Conservation (phyloP, 2,329 filamentous ascomycete genomes). For the Penicillium sp. region DNA sequence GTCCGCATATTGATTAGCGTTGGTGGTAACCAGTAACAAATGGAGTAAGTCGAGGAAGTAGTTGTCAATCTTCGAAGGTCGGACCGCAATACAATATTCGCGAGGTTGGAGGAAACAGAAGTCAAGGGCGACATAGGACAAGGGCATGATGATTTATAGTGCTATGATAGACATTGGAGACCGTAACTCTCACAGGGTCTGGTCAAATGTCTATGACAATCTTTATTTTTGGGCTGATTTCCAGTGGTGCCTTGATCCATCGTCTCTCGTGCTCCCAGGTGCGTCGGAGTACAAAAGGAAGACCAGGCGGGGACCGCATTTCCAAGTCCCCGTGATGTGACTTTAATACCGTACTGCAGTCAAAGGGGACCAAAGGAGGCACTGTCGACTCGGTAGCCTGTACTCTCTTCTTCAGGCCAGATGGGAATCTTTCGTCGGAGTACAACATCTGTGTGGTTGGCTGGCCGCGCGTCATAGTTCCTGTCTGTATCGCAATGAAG, state of each 20-base stretch:
- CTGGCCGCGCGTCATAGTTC: conserved; percentile 23
- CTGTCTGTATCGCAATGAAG: conserved; percentile 14
- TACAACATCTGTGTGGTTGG: conserved; percentile 12
- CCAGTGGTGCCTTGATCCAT: conserved; percentile 15
- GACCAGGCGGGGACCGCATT: conserved; percentile 5
- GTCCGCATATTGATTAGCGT: conserved; percentile 28
- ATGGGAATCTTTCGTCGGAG: conserved; percentile 13
- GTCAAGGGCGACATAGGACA: conserved; percentile 2
- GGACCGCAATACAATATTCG: neutral
- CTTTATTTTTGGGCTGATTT: conserved; percentile 15
- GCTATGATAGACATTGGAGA: neutral
- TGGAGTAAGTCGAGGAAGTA: neutral
- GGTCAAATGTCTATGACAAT: conserved; percentile 1
- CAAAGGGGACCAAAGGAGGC: neutral
- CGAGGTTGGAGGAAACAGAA: conserved; percentile 8
- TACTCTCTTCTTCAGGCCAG: conserved; percentile 8
- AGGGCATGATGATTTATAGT: conserved; percentile 13
- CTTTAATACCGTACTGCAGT: neutral
- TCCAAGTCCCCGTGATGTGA: neutral
- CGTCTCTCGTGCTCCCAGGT: conserved; percentile 15
- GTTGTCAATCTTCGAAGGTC: neutral
- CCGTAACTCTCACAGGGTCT: conserved; percentile 2
- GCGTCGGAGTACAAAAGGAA: conserved; percentile 14
- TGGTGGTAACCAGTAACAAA: neutral
- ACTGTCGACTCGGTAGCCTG: conserved; percentile 6